These are phyloP conservation scores for Ustilago loliicola DNA, from an alignment of 1,284 basidiomycete species.

Conservation along the genomic window DNA sequence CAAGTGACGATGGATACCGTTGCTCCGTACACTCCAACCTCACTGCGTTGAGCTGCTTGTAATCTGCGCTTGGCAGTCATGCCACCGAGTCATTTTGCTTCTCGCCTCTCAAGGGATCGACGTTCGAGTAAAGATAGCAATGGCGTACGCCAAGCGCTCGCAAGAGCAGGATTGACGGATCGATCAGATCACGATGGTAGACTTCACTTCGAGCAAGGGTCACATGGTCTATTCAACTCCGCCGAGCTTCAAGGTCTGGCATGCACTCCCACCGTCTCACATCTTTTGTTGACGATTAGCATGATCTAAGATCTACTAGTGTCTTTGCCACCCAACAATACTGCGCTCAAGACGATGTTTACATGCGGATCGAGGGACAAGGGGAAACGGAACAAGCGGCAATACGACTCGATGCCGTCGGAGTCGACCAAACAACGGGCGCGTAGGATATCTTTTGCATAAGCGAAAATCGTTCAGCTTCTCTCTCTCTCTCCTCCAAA, in stretches of 20 bases:
- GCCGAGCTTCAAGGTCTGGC: neutral
- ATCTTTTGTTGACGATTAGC: neutral
- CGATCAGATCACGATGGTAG: neutral
- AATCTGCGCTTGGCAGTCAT: neutral
- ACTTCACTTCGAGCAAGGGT: neutral
- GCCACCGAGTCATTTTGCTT: constrained; percentile 2
- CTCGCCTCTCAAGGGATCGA: neutral
- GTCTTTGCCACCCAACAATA: constrained; percentile 2
- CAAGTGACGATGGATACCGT: neutral
- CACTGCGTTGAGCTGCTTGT: neutral
- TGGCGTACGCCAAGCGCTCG: constrained; percentile 9
- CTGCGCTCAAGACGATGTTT: neutral
- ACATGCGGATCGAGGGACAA: neutral
- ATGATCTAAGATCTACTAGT: neutral
- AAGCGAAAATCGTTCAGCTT: too few species aligned
- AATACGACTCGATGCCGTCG: constrained; percentile 5
- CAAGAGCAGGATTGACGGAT: neutral
- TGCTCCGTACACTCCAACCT: constrained; percentile 1
- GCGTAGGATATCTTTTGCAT: neutral
- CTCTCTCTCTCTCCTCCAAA: constrained; percentile 1
- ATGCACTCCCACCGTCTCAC: neutral
- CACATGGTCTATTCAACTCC: constrained; percentile 7
- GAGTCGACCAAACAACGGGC: neutral
- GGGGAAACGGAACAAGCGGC: constrained; percentile 5
- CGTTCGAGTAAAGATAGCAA: neutral